Evolutionary conservation across 163 green algal genomes (phyloP).

Genomic region (Scenedesmus sp.): DNA sequence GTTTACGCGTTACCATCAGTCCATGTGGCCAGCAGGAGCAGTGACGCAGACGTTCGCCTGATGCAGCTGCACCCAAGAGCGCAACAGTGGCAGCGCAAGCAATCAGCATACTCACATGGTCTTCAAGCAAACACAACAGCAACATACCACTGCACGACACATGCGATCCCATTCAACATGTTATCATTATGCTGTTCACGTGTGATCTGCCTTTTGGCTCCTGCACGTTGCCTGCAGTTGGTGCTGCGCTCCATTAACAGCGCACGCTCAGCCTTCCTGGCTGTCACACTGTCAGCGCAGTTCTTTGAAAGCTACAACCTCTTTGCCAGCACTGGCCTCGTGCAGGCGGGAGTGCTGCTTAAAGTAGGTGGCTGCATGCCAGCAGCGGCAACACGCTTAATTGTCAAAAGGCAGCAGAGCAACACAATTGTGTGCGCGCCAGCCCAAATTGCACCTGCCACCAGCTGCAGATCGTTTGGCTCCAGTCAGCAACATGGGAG

Average conservation of each 20-base stretch:
- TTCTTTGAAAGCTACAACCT: constrained; percentile 86
- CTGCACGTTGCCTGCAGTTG: constrained; percentile 61
- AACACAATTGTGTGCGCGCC: not conserved
- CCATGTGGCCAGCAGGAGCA: not conserved
- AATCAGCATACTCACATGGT: no score
- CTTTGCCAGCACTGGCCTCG: constrained; percentile 55
- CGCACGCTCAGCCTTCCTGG: constrained; percentile 77
- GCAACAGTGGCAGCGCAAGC: no score
- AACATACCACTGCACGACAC: no score
- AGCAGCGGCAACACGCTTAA: not conserved
- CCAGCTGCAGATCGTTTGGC: not conserved
- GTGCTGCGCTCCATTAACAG: constrained; percentile 82
- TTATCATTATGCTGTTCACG: not conserved
- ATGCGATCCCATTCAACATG: not conserved
- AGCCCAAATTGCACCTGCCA: not conserved
- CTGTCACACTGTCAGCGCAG: constrained; percentile 65
- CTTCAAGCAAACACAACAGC: no score
- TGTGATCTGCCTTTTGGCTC: no score
- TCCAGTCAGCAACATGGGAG: no score
- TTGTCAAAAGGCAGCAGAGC: not conserved
- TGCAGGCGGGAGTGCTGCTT: constrained; percentile 79
- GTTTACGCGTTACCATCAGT: no score
- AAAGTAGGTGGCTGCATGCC: constrained; percentile 59
- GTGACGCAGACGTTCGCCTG: no score
- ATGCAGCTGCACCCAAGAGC: no score